These are phyloP conservation scores for Ophiostoma ulmi DNA, from an alignment of 2,329 filamentous ascomycete genomes.

Conservation along the genomic window DNA sequence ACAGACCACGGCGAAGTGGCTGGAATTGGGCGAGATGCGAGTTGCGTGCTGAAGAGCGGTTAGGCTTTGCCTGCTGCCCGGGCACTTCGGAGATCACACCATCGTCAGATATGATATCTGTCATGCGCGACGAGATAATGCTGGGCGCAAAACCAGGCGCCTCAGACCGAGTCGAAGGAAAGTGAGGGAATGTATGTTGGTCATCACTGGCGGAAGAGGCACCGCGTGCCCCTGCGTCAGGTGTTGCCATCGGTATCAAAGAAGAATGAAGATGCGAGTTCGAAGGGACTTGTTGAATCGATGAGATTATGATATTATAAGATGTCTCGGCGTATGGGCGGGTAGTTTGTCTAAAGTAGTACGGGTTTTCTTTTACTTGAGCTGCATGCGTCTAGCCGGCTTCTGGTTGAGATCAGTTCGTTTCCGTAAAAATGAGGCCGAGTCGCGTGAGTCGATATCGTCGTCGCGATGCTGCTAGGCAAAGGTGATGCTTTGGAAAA, in stretches of 20 bases:
- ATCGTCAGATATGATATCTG: constrained; percentile 57
- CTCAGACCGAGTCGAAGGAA: constrained; percentile 40
- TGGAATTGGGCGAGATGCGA: constrained; percentile 38
- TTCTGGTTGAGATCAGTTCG: not conserved
- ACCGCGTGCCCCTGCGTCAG: constrained; percentile 36
- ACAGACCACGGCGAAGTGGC: constrained; percentile 49
- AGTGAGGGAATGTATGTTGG: constrained; percentile 41
- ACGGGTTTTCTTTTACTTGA: not conserved
- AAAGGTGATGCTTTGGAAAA: not conserved
- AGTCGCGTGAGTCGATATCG: not conserved
- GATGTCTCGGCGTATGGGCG: not conserved
- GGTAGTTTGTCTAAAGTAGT: not conserved
- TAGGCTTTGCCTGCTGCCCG: constrained; percentile 20
- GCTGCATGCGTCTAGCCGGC: not conserved
- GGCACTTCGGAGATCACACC: constrained; percentile 37
- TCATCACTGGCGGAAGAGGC: constrained; percentile 32
- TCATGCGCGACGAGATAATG: constrained; percentile 68
- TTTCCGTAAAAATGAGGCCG: not conserved
- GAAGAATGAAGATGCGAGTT: not conserved
- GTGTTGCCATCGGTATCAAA: constrained; percentile 27
- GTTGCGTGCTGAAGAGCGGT: constrained; percentile 35
- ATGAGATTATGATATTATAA: not conserved
- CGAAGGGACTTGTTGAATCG: not conserved
- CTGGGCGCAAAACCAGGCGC: constrained; percentile 48
- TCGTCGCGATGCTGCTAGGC: not conserved